A percentile compares a stretch with the other conserved stretches of the same genome.
Conservation (phyloP, 2,329 filamentous ascomycete species). For the Ilyonectria sp. region DNA sequence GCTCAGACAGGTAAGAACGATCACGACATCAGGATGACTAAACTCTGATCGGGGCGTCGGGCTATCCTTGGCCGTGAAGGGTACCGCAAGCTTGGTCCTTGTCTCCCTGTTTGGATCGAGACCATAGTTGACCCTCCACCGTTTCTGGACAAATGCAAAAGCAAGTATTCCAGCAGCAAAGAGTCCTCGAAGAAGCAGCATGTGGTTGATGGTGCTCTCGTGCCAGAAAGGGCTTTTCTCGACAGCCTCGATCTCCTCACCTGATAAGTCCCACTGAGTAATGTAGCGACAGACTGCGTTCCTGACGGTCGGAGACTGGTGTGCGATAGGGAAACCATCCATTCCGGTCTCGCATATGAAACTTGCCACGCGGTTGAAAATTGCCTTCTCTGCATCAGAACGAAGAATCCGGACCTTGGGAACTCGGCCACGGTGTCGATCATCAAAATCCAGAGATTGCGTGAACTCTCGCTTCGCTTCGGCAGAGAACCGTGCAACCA, state of each 20-base stretch:
- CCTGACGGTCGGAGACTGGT: slow-evolving; percentile 50
- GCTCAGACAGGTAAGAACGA: slow-evolving; percentile 68
- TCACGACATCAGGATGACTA: slow-evolving; percentile 72
- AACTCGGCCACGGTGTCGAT: slow-evolving; percentile 55
- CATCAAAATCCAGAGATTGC: slow-evolving; percentile 59
- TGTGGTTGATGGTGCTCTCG: slow-evolving; percentile 49
- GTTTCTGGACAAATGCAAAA: slow-evolving; percentile 69
- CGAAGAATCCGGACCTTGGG: slow-evolving; percentile 65
- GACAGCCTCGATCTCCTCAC: slow-evolving; percentile 51
- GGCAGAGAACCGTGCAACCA: slow-evolving; percentile 54
- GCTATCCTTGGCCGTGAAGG: slow-evolving; percentile 72
- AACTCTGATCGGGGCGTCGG: slow-evolving; percentile 72
- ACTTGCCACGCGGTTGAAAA: slow-evolving; percentile 54
- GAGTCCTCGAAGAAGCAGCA: slow-evolving; percentile 69
- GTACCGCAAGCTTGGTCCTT: slow-evolving; percentile 67
- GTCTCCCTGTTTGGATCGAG: slow-evolving; percentile 60
- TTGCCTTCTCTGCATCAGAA: slow-evolving; percentile 42
- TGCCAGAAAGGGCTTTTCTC: slow-evolving; percentile 57
- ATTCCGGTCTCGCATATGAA: slow-evolving; percentile 52
- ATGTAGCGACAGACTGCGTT: slow-evolving; percentile 62
- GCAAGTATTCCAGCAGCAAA: slow-evolving; percentile 68
- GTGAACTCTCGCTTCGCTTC: slow-evolving; percentile 52
- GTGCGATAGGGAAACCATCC: slow-evolving; percentile 57
- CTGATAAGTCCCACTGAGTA: slow-evolving; percentile 49
- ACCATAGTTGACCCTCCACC: slow-evolving; percentile 78